A percentile compares a stretch with the other conserved stretches of the same genome.
Evolutionary conservation across 2,329 filamentous ascomycete genomes (phyloP).

Genomic region (Macrophomina pseudophaseolina): DNA sequence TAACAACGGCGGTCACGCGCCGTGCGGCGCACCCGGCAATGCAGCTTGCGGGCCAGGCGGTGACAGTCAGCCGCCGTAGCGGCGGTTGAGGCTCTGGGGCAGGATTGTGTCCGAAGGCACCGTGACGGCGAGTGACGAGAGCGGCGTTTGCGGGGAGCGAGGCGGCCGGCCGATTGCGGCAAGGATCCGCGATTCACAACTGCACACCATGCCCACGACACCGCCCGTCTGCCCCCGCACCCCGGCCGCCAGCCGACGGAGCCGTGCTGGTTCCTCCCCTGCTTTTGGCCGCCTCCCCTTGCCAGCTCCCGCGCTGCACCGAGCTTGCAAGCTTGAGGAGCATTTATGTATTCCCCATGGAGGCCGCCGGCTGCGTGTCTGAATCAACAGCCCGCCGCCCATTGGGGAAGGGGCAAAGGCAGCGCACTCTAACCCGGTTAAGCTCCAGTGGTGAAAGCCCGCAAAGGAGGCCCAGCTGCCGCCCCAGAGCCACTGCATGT

Average conservation of each 20-base stretch:
- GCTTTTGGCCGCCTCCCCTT: neutral
- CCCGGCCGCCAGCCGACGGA: neutral
- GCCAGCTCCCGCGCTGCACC: no score
- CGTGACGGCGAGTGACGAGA: constrained; percentile 11
- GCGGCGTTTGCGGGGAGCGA: neutral
- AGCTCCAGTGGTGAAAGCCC: neutral
- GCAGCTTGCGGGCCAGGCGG: no score
- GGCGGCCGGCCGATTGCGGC: neutral
- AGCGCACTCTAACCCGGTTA: neutral
- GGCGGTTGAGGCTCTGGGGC: neutral
- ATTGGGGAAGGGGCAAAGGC: neutral
- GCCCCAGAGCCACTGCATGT: neutral
- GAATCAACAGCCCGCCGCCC: neutral
- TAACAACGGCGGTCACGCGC: no score
- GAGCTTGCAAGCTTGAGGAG: neutral
- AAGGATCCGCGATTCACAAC: neutral
- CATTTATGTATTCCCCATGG: no score
- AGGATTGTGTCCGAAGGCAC: neutral
- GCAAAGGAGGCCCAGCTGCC: constrained; percentile 1
- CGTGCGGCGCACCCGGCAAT: no score
- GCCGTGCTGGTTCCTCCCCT: neutral
- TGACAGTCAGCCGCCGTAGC: no score
- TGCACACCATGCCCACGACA: neutral
- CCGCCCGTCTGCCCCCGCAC: neutral
- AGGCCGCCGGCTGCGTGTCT: no score